Evolutionary conservation across 2,329 filamentous ascomycete genomes (phyloP).

Genomic region (Dactylellina leptospora): DNA sequence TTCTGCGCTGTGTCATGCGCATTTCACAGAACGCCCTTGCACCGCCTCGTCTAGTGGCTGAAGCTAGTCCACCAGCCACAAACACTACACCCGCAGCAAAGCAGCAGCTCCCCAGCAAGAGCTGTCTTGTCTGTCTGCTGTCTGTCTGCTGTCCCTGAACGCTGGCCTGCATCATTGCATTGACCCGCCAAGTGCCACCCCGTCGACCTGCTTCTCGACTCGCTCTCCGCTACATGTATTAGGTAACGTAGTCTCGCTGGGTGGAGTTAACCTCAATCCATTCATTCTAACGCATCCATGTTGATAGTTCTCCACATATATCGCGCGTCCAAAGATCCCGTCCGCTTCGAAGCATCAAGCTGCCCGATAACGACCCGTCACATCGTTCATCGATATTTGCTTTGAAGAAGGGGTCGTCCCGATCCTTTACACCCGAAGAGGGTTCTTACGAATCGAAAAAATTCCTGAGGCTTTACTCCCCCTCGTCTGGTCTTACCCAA

Average conservation of each 20-base stretch:
- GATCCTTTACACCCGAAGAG: no score
- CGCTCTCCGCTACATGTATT: no score
- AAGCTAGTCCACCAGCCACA: conserved; percentile 32
- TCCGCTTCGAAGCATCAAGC: conserved; percentile 5
- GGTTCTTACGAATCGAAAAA: no score
- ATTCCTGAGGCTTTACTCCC: no score
- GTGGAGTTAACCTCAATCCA: no score
- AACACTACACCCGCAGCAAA: conserved; percentile 31
- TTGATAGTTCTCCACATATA: conserved; percentile 26
- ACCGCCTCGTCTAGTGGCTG: conserved; percentile 32
- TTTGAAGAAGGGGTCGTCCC: no score
- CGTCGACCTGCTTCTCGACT: no score
- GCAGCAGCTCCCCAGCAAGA: conserved; percentile 34
- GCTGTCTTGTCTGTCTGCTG: conserved; percentile 32
- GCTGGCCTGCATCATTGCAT: neutral
- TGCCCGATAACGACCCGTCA: neutral
- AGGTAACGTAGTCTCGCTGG: no score
- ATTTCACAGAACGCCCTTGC: conserved; percentile 31
- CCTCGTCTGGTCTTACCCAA: conserved; percentile 8
- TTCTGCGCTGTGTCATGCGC: neutral
- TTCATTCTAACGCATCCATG: no score
- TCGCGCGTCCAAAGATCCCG: conserved; percentile 14
- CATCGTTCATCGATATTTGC: neutral
- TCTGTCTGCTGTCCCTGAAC: conserved; percentile 14
- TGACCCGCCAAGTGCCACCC: no score